Evolutionary conservation across 164 flowering plant genomes (phyloP), one percentile per base, ranked within the genome.

Genomic region (Pachysandra terminalis): DNA sequence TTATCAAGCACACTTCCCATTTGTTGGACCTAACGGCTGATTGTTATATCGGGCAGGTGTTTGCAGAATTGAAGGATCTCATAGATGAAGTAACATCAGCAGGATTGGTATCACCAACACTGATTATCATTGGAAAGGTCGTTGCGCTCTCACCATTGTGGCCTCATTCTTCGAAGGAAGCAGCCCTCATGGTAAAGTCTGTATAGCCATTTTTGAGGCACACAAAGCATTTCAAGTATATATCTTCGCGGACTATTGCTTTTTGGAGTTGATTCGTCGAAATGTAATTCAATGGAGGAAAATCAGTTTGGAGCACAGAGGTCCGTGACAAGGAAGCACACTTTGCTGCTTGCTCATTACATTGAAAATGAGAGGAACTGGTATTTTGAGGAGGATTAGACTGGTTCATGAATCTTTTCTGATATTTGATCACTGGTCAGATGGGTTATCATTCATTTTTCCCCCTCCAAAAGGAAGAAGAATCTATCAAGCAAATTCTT

Each of bases 91-190:
- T 92, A 57, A 59, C 75, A 37, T 71, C 77, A 5, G 87, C 84
- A 24, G 81, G 72, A 49, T 71, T 92, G 63, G 78, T 85, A 12
- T 95, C 99, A 10, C 99, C 99, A 10, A 89, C 99, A 21, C 78
- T 95, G 53, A 87, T 95, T 61, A 77, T 95, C 59, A 90, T 95
- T 27, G 99, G 99, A 63, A 93, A 87, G 68, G 99, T 96, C 19
- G 99, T 93, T 52, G 80, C 89, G 16, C 93, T 96, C 52, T 93
- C 99, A 63, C 96, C 97, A 52, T 76, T 87, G 17, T 93, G 96
- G 97, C 85, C 91, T 8, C 71, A 74, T 59, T 74, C 84, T 71
- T 70, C 72, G 16, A 73, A 69, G 32, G 87, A 84, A 73, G 73
- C 76, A 58, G 65, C 83, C 21, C 25, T 66, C 19, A 66, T 82